phyloP scores from a whole-genome alignment of 2,329 filamentous ascomycete genomes.

The Emergomyces orientalis region DNA sequence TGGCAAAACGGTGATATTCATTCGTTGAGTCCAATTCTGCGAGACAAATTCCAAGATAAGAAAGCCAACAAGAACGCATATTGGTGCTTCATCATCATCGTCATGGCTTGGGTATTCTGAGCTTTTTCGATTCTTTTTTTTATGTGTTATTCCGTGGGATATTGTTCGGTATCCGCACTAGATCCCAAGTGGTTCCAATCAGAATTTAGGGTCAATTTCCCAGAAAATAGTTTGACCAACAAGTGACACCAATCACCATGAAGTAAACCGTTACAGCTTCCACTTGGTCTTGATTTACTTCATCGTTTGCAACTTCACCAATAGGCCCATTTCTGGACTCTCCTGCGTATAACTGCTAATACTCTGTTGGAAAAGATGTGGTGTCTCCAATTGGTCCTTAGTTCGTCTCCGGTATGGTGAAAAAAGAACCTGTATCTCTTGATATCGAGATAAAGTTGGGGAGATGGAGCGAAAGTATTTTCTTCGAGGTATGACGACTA shows the following conservation, averaged over 20 bases:
- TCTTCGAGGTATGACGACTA: background rate
- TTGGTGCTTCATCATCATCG: conserved; percentile 64
- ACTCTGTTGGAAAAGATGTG: conserved; percentile 60
- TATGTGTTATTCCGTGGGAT: background rate
- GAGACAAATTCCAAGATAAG: conserved; percentile 53
- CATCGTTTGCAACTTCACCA: conserved; percentile 58
- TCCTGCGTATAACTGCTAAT: conserved; percentile 58
- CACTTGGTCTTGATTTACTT: conserved; percentile 41
- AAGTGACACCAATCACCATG: conserved; percentile 56
- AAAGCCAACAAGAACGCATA: conserved; percentile 46
- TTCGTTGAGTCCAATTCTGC: conserved; percentile 50
- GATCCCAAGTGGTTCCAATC: conserved; percentile 64
- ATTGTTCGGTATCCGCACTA: conserved; percentile 55
- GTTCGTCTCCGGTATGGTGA: conserved; percentile 52
- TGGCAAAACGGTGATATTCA: conserved; percentile 61
- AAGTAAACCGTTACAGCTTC: conserved; percentile 45
- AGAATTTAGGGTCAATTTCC: conserved; percentile 64
- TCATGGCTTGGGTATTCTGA: conserved; percentile 56
- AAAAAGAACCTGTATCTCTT: conserved; percentile 43
- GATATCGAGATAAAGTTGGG: conserved; percentile 52
- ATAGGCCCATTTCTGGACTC: conserved; percentile 57
- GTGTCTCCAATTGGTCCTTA: conserved; percentile 53
- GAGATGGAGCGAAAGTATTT: conserved; percentile 46
- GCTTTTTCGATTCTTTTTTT: background rate
- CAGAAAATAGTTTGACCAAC: conserved; percentile 68